Base-by-base conservation (phyloP, 371 early-diverging fungal species). In the Rhizomucor pusillus region DNA sequence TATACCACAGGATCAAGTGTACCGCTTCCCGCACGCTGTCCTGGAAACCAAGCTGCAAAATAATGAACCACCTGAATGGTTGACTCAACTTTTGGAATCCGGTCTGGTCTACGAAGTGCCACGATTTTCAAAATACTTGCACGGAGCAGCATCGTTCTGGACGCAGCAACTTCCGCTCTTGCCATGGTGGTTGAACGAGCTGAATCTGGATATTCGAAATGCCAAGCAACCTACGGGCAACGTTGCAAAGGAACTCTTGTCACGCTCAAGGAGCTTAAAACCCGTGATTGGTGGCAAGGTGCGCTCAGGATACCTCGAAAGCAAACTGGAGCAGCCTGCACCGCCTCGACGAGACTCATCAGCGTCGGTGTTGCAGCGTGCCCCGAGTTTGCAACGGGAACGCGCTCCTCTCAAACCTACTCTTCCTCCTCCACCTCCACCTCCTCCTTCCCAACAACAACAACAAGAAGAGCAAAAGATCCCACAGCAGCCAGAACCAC, bases 71-170 rank as follows among this genome's bases (percentile, higher is more conserved):
- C 94, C 96, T 1, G 77, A 85, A 48, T 98, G 97, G 99, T 91
- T 97, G 46, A 74, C 83, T 13, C 87, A 92, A 25, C 73, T 98
- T 45, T 78, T 94, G 59, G 81, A 89, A 34, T 83, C 87, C 54
- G 84, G 90, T 50, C 71, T 97, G 54, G 94, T 96, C 34, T 93
- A 93, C 66, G 93, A 92, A 37, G 96, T 96, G 12, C 96, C 96
- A 44, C 93, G 93, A 65, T 99, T 97, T 77, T 90, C 91, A 52
- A 97, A 97, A 69, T 99, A 91, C 75, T 84, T 95, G 52, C 98
- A 99, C 73, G 99, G 97, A 55, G 84, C 87, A 13, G 59, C 50
- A 22, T 50, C 47, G 29, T 52, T 66, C 9, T 66, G 53, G 24
- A 48, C 44, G 14, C 46, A 51, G 12, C 40, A 40, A 3, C 20